These are phyloP conservation scores for Macrolepiota albuminosa DNA, from an alignment of 768 basidiomycete genomes.

Conservation along the genomic window DNA sequence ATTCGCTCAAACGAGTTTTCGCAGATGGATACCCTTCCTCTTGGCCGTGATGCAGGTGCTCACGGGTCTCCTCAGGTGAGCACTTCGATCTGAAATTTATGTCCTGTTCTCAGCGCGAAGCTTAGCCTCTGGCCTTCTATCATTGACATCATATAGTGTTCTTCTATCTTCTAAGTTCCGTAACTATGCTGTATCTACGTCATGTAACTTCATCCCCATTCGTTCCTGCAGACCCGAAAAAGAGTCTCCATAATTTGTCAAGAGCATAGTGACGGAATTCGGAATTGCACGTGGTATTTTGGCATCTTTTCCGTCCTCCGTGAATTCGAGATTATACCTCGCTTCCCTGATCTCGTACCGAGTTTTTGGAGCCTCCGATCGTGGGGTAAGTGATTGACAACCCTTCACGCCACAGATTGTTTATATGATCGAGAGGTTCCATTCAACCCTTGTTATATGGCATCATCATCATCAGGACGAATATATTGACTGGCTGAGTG, in stretches of 20 bases:
- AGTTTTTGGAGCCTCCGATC: slow-evolving; percentile 2
- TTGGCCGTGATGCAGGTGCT: slow-evolving; percentile 39
- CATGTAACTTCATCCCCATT: neutral
- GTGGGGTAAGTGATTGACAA: slow-evolving; percentile 1
- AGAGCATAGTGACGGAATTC: slow-evolving; percentile 1
- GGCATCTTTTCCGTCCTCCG: neutral
- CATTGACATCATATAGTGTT: slow-evolving; percentile 35
- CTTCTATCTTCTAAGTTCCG: neutral
- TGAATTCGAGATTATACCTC: neutral
- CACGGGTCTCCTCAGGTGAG: slow-evolving; percentile 37
- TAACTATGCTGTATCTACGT: slow-evolving; percentile 2
- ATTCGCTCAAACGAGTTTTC: neutral
- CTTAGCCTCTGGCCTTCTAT: slow-evolving; percentile 40
- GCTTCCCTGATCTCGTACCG: slow-evolving; percentile 1
- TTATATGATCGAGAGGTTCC: slow-evolving; percentile 1
- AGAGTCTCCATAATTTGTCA: neutral
- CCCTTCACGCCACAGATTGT: slow-evolving; percentile 1
- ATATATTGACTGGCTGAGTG: neutral
- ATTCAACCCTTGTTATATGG: neutral
- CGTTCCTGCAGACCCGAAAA: slow-evolving; percentile 1
- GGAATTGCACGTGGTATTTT: slow-evolving; percentile 1
- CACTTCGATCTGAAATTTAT: neutral
- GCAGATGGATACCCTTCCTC: slow-evolving; percentile 44
- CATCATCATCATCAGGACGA: neutral
- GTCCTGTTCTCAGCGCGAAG: slow-evolving; percentile 1